Percentiles rank a stretch among this genome's conserved stretches.
Evolutionary conservation across 768 basidiomycete genomes (phyloP).

Genomic region (Xerocomus spinulosus): DNA sequence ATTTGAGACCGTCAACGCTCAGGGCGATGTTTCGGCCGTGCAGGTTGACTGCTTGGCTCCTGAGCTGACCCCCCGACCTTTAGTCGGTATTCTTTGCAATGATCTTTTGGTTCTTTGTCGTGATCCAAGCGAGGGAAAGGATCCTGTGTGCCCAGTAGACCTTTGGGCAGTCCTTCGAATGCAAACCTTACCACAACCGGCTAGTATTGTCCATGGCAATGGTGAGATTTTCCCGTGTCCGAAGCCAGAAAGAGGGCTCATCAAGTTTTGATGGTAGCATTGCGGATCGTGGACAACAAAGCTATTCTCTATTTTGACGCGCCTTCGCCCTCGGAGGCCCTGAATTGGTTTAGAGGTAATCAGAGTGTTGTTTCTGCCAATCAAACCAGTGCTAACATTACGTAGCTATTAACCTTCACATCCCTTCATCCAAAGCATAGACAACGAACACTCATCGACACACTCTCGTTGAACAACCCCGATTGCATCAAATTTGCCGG

Average conservation of each 20-base stretch:
- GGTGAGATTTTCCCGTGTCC: conserved; percentile 38
- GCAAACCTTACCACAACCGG: conserved; percentile 89
- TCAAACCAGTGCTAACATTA: conserved; percentile 4
- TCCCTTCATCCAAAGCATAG: conserved; percentile 76
- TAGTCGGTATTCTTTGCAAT: conserved; percentile 84
- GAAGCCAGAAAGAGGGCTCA: conserved; percentile 5
- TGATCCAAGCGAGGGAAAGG: conserved; percentile 77
- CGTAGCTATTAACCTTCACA: conserved; percentile 83
- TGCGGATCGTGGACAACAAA: conserved; percentile 88
- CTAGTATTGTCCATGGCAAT: conserved; percentile 85
- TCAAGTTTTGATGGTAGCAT: conserved; percentile 40
- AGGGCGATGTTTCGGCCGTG: conserved; percentile 73
- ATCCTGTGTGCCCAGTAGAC: conserved; percentile 71
- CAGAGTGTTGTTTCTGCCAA: conserved; percentile 6
- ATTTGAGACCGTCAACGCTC: conserved; percentile 75
- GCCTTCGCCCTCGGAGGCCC: conserved; percentile 75
- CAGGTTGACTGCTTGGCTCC: conserved; percentile 90
- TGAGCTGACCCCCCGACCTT: conserved; percentile 72
- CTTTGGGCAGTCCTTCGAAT: conserved; percentile 96
- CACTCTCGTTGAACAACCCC: conserved; percentile 5
- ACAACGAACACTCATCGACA: conserved; percentile 15
- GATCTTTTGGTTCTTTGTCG: conserved; percentile 90
- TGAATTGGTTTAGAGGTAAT: conserved; percentile 87
- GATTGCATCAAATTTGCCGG: conserved; percentile 3
- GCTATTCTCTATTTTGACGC: conserved; percentile 88